Base-by-base conservation (phyloP, 2,329 filamentous ascomycete genomes). In the Pyricularia pennisetigena region DNA sequence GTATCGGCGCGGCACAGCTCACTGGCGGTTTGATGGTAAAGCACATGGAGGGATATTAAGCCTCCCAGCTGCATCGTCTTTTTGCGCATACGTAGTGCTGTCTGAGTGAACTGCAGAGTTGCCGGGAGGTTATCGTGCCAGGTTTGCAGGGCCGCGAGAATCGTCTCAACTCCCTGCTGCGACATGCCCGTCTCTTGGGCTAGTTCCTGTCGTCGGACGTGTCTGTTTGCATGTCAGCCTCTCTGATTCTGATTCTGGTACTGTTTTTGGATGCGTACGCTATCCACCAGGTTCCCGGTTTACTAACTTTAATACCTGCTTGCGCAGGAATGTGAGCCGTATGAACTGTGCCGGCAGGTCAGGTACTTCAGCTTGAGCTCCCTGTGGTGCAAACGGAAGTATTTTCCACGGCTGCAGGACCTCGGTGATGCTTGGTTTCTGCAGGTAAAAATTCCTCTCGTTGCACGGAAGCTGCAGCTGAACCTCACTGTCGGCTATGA, bases 401-500 rank as follows among this genome's bases (percentile, higher is more conserved):
- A 68, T 68, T 2, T 57, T 66, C 10, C 69, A 69, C 3, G 63
- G 68, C 64, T 67, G 62, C 59, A 71, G 64, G 16, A 68, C 65
- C 66, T 71, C 69, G 16, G 70, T 68, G 64, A 71, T 63, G 29
- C 67, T 70, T 10, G 70, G 68, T 3, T 65, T 68, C 65, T 71
- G 69, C 14, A 69, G 65, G 23, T 68, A 64, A 49, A 71, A 71
- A 30, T 63, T 70, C 10, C 66, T 64, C 57, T 72, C 71, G 49
- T 69, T 70, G 62, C 71, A 71, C 1, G 75, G 75, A 10, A 76
- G 70, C 59, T 76, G 70, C 28, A 72, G 68, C 63, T 68, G 67
- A 29, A 72, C 67, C 32, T 70, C 69, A 5, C 35, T 67, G 32
- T 72, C 71, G 2, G 32, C 26, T 5, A 72, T 24, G 5, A 72